These are phyloP conservation scores for Crepidotus variabilis DNA, from an alignment of 768 basidiomycete species.

Conservation along the genomic window DNA sequence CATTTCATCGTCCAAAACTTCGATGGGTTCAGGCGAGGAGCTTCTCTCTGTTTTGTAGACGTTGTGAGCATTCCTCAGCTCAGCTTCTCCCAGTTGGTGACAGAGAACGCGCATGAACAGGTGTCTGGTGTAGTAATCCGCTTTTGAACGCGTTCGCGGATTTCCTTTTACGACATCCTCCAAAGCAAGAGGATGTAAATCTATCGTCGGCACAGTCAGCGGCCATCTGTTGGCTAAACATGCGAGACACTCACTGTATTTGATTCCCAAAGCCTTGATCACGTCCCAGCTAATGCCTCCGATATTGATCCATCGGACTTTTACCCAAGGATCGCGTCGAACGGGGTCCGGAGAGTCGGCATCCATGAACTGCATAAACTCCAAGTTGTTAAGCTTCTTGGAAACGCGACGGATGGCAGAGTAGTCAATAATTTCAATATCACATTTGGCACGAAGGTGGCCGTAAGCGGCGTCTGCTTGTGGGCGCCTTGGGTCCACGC, in stretches of 20 bases:
- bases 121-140: constrained; percentile 67
- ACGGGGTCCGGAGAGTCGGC: constrained; percentile 33
- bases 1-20: constrained; percentile 7
- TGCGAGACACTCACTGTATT: constrained; percentile 44
- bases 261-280: constrained; percentile 60
- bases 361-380: constrained; percentile 56
- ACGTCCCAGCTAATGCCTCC: constrained; percentile 72
- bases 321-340: constrained; percentile 54
- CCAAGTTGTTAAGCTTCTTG: constrained; percentile 54
- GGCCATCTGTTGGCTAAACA: no score
- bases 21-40: constrained; percentile 32
- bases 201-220: constrained; percentile 23
- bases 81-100: constrained; percentile 48
- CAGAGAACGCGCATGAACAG: constrained; percentile 68
- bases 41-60: constrained; percentile 23
- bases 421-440: constrained; percentile 68
- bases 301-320: constrained; percentile 74
- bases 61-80: background rate
- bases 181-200: constrained; percentile 66
- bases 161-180: constrained; percentile 65
- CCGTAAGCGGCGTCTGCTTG: constrained; percentile 54
- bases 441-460: constrained; percentile 55
- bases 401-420: constrained; percentile 50
- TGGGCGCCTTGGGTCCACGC: constrained; percentile 61
- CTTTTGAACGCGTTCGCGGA: constrained; percentile 56